A percentile compares a stretch with the other conserved stretches of the same genome.
Evolutionary conservation across 768 basidiomycete species (phyloP).

Genomic region (Flagelloscypha sp.): DNA sequence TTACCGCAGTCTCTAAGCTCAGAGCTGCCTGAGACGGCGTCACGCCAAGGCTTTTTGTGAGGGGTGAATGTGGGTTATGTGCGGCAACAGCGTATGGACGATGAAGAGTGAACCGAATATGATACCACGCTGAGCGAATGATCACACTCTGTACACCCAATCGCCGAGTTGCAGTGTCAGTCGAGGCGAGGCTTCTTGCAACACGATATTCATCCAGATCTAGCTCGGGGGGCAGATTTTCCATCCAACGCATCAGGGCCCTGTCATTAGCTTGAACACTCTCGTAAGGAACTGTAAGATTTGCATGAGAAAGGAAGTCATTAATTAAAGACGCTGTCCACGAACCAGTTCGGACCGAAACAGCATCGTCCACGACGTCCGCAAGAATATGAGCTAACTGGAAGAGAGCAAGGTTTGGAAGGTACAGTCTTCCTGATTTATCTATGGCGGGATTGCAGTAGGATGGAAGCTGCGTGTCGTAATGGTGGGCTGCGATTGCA

Average conservation of each 20-base stretch:
- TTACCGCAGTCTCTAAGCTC: conserved; percentile 67
- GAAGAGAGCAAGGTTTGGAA: conserved; percentile 72
- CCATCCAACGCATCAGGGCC: conserved; percentile 66
- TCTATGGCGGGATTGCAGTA: conserved; percentile 57
- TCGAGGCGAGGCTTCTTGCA: conserved; percentile 62
- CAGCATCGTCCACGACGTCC: conserved; percentile 79
- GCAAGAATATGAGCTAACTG: conserved; percentile 71
- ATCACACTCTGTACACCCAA: conserved; percentile 77
- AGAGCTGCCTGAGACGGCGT: conserved; percentile 37
- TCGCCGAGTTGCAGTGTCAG: conserved; percentile 49
- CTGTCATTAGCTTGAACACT: conserved; percentile 66
- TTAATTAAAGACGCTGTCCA: too few relatives aligned
- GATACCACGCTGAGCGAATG: conserved; percentile 67
- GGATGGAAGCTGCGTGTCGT: conserved; percentile 72
- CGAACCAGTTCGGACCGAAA: conserved; percentile 73
- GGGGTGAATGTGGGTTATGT: conserved; percentile 21
- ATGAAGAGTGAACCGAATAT: conserved; percentile 80
- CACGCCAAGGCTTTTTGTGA: conserved; percentile 20
- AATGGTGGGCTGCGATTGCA: conserved; percentile 71
- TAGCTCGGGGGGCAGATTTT: conserved; percentile 64
- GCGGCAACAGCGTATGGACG: conserved; percentile 57
- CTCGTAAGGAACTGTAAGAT: conserved; percentile 63
- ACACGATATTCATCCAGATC: conserved; percentile 71
- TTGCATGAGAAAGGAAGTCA: too few relatives aligned
- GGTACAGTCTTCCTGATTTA: conserved; percentile 55